Base-by-base conservation (phyloP, 2,329 filamentous ascomycete species). In the Xylariomycetidae sp. region DNA sequence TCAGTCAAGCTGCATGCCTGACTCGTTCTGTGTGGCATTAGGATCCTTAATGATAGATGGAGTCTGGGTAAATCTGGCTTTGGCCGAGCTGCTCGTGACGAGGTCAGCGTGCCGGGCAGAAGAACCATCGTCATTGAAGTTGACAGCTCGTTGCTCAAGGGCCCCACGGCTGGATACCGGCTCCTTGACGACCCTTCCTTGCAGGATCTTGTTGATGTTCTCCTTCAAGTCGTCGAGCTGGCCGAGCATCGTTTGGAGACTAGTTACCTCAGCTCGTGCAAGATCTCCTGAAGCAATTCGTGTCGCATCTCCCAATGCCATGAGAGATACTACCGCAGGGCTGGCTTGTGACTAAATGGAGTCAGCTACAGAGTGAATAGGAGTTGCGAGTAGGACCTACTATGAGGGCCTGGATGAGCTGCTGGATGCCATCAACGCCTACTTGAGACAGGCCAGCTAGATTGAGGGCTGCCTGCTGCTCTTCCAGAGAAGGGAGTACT, bases 391-490 rank as follows among this genome's bases (percentile, higher is more conserved):
- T 13, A 25, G 36, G 43, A 72, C 79, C 67, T 65, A 85, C 80
- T 44, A 84, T 66, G 43, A 86, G 66, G 33, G 74, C 69, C 40
- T 75, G 66, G 33, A 80, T 66, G 37, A 86, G 68, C 31, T 65
- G 64, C 37, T 69, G 62, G 31, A 80, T 53, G 19, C 66, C 63
- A 31, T 74, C 63, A 16, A 70, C 66, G 33, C 60, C 59, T 41
- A 69, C 64, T 44, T 68, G 66, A 34, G 66, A 67, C 30, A 86
- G 63, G 41, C 74, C 70, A 27, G 72, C 66, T 19, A 88, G 66
- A 40, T 77, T 79, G 39, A 86, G 67, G 4, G 79, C 80, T 27
- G 78, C 72, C 51, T 85, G 80, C 51, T 82, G 72, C 55, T 85
- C 76, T 33, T n/a, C n/a, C n/a, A n/a, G n/a, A n/a, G n/a, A n/a